Conservation (phyloP, 768 basidiomycete species). For the Boletus vinaceobasis region DNA sequence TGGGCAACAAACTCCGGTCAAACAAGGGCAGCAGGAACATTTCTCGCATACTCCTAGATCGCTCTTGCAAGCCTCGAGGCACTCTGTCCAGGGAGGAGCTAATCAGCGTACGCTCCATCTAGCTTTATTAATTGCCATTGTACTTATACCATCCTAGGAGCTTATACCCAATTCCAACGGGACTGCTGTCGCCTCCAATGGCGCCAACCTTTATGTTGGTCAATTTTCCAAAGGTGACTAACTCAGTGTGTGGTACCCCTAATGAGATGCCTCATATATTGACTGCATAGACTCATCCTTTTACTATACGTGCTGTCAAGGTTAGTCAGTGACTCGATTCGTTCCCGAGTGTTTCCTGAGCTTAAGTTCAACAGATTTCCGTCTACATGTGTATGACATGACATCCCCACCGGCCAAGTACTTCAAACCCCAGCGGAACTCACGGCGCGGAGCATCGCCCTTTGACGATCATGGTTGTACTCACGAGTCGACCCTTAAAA, state of each 20-base stretch:
- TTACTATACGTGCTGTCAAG: conserved; percentile 90
- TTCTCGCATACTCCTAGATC: conserved; percentile 45
- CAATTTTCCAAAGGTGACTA: conserved; percentile 71
- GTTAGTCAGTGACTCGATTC: conserved; percentile 33
- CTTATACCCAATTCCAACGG: conserved; percentile 78
- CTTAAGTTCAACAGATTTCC: conserved; percentile 59
- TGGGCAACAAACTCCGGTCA: conserved; percentile 47
- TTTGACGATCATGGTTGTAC: conserved; percentile 34
- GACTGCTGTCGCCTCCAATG: conserved; percentile 71
- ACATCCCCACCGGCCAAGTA: conserved; percentile 42
- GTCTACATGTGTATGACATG: conserved; percentile 84
- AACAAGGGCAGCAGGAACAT: conserved; percentile 44
- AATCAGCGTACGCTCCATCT: conserved; percentile 42
- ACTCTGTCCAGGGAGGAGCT: conserved; percentile 49
- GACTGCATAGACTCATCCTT: conserved; percentile 71
- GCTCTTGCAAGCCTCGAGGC: conserved; percentile 35
- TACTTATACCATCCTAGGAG: conserved; percentile 40
- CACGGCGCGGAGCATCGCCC: conserved; percentile 14
- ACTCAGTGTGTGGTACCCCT: not conserved
- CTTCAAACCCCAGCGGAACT: conserved; percentile 12
- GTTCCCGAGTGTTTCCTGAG: not conserved
- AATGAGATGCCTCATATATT: conserved; percentile 1
- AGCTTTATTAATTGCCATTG: not conserved
- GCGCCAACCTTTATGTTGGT: conserved; percentile 76
- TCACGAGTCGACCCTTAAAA: conserved; percentile 48